Base-by-base conservation (phyloP, 371 early-diverging fungal species). In the Circinella umbellata region DNA sequence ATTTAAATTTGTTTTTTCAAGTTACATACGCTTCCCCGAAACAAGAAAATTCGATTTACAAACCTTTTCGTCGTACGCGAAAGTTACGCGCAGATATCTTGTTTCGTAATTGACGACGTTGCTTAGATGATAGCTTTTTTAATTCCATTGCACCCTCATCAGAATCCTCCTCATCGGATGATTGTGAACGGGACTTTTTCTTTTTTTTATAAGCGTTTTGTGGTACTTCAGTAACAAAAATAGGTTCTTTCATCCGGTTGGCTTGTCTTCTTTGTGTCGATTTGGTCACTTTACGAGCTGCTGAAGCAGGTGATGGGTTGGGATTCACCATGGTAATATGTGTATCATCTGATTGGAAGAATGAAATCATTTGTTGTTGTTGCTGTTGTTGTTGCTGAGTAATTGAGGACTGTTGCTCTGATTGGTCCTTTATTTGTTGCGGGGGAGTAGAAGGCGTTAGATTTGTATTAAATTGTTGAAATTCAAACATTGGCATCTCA, bases 21-120 rank as follows among this genome's bases (percentile, higher is more conserved):
- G 27, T 18, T 18, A 13, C 53, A n/a, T 15, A 53, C 1, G 11
- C 42, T 42, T 42, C 3, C 3, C 42, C 6, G 9, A 42, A 6
- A 42, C 42, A 42, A 42, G 3, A 42, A 42, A 3, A 67, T 27
- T 7, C 4, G 13, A 36, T 20, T n/a, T 20, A 67, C 75, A 78
- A 85, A 93, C 93, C 94, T 84, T 96, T 96, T 78, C 95, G 85
- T 55, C 95, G 87, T 42, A 91, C 90, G 61, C 96, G 86, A 73
- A 96, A 96, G 76, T 93, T 94, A 68, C 96, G 82, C 7, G 96
- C 96, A 10, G 94, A 94, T 46, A 95, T 89, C 72, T 95, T 95
- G 81, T 96, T 96, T 20, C 95, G 86, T 59, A 95, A 76, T 74
- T 94, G 95, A 38, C 95, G 84, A 27, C 95, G 88, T 74, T 96